Base-by-base conservation (phyloP, 768 basidiomycete genomes). In the Boletus reticulatus region DNA sequence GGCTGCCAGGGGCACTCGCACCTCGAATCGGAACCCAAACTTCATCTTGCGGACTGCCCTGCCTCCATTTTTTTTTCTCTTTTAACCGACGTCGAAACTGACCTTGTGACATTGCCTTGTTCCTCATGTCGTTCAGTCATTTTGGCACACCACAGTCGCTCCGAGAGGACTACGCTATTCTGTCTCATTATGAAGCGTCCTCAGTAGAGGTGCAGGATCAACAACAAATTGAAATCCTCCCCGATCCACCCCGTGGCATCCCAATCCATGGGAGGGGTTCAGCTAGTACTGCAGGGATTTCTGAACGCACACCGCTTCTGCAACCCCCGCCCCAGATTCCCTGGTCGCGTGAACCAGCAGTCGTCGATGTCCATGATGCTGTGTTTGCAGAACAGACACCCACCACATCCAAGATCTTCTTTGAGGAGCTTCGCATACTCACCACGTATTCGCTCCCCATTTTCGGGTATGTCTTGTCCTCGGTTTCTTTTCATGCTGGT, bases 361-460 rank as follows among this genome's bases (percentile, higher is more conserved):
- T 77, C 60, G 62, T 58, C 22, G 22, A 54, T 31, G 29, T 27
- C 8, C n/a, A 5, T n/a, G 48, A 48, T 16, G 3, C 19, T 4
- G 8, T 31, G 34, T 45, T 45, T 19, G 66, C 70, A 24, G 62
- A 71, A 16, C 56, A 62, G 9, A 32, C 44, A 4, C 52, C 59
- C 24, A 56, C 59, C 24, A 56, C 63, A 32, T 43, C 72, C 4
- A 73, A 69, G 31, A 65, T 78, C 63, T 78, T 83, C 55, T 76
- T 76, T 64, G 82, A 89, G 53, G 90, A 93, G 62, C 64, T 84
- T 0, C 63, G 69, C 3, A 82, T 85, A 39, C 76, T 92, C 17
- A 53, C 76, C 4, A 77, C 77, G 66, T 93, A 88, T 67, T 80
- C 88, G 4, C 65, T 88, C 17, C 89, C 89, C 6, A 82, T 92